A percentile compares a stretch with the other conserved stretches of the same genome.
phyloP scores from a whole-genome alignment of 768 basidiomycete species.

The Lentinula detonsa region DNA sequence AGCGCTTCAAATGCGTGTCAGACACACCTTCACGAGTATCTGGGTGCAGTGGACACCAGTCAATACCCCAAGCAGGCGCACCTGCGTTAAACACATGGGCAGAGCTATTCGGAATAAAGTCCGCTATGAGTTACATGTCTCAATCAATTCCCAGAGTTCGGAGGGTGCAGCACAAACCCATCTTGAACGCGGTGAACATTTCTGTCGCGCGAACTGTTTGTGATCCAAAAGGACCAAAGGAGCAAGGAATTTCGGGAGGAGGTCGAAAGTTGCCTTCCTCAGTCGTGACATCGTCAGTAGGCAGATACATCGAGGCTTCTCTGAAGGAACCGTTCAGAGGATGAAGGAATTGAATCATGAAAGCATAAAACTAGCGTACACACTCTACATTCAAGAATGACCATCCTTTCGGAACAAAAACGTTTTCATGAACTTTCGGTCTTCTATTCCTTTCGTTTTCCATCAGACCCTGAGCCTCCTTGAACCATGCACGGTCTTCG shows the following conservation, averaged over 20 bases:
- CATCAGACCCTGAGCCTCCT: slow-evolving; percentile 42
- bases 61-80: slow-evolving; percentile 83
- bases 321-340: slow-evolving; percentile 24
- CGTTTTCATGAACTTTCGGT: slow-evolving; percentile 49
- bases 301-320: slow-evolving; percentile 53
- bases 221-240: slow-evolving; percentile 55
- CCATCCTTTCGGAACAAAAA: slow-evolving; percentile 40
- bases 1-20: neutral
- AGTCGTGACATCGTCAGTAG: slow-evolving; percentile 42
- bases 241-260: slow-evolving; percentile 53
- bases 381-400: slow-evolving; percentile 42
- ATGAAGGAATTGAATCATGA: neutral
- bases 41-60: slow-evolving; percentile 85
- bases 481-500: slow-evolving; percentile 77
- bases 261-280: slow-evolving; percentile 45
- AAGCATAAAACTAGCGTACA: slow-evolving; percentile 17
- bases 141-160: neutral
- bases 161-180: slow-evolving; percentile 38
- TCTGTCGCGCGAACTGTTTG: slow-evolving; percentile 44
- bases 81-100: slow-evolving; percentile 82
- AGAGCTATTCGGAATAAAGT: slow-evolving; percentile 49
- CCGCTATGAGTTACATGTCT: slow-evolving; percentile 33
- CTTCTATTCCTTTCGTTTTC: slow-evolving; percentile 45
- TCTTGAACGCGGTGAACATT: slow-evolving; percentile 50
- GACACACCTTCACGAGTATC: slow-evolving; percentile 48